Evolutionary conservation across 305 asterid species (phyloP).

Genomic region (Fraxinus xanthoxyloides): DNA sequence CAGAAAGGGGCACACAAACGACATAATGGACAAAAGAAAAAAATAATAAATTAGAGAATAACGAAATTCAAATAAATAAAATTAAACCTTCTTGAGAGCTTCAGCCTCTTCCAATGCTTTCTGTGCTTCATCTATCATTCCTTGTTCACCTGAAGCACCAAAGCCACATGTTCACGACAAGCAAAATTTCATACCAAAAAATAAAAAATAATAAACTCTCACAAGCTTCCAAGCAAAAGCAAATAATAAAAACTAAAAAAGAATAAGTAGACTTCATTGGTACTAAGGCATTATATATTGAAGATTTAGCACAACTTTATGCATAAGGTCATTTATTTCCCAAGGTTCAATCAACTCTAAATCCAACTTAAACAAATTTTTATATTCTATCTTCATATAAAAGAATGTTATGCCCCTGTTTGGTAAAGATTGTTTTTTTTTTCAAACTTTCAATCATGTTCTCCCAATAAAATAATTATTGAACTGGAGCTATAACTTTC

Average conservation of each 20-base stretch:
- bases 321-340: neutral
- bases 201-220: neutral
- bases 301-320: neutral
- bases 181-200: neutral
- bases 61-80: slow-evolving; percentile 13
- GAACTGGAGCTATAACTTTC: neutral
- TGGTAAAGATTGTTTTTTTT: neutral
- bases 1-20: neutral
- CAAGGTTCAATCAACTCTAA: neutral
- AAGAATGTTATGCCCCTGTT: neutral
- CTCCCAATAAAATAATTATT: neutral
- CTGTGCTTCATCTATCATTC: slow-evolving; percentile 88
- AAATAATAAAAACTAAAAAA: neutral
- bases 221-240: neutral
- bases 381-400: neutral
- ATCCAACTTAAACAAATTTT: neutral
- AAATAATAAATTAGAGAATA: neutral
- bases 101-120: slow-evolving; percentile 91
- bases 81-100: slow-evolving; percentile 78
- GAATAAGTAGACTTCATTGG: neutral
- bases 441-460: neutral
- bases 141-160: slow-evolving; percentile 71
- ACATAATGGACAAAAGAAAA: slow-evolving; percentile 11
- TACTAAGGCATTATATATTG: neutral
- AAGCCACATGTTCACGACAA: slow-evolving; percentile 5